Evolutionary conservation across 1,284 basidiomycete genomes (phyloP).

Genomic region (Trametes polyzona): DNA sequence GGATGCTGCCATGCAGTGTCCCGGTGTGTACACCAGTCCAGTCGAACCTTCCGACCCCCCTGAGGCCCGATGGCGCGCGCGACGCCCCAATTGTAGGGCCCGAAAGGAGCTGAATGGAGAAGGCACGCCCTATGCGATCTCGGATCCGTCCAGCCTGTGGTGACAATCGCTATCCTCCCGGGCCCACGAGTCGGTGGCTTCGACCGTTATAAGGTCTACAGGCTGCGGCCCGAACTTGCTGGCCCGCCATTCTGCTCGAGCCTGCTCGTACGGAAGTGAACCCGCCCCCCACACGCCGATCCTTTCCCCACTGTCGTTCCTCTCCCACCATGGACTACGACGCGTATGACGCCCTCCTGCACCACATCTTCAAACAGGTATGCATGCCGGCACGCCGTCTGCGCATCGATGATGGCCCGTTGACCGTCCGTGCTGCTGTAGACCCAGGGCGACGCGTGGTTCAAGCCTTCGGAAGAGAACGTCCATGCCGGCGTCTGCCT

Average conservation of each 20-base stretch:
- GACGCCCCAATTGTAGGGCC: not conserved
- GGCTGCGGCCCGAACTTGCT: conserved; percentile 1
- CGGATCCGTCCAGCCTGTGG: conserved; percentile 6
- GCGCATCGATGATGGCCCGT: not conserved
- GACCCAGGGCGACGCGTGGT: conserved; percentile 77
- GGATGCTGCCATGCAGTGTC: not conserved
- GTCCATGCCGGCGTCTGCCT: conserved; percentile 71
- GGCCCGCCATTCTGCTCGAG: conserved; percentile 12
- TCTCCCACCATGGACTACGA: conserved; percentile 65
- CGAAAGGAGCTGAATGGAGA: not conserved
- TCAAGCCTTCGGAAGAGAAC: conserved; percentile 75
- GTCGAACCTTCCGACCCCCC: conserved; percentile 9
- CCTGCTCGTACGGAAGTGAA: conserved; percentile 5
- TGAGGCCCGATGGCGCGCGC: conserved; percentile 1
- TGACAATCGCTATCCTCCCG: conserved; percentile 1
- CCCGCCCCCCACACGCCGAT: conserved; percentile 8
- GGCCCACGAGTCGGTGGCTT: not conserved
- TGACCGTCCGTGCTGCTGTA: conserved; percentile 28
- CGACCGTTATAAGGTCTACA: conserved; percentile 11
- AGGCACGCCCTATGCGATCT: conserved; percentile 4
- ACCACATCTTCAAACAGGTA: conserved; percentile 62
- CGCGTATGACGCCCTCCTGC: conserved; percentile 70
- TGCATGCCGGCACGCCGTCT: conserved; percentile 23
- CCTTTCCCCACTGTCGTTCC: conserved; percentile 18
- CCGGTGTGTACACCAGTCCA: not conserved